Conservation (phyloP, 768 basidiomycete species). For the Naematelia encephala region DNA sequence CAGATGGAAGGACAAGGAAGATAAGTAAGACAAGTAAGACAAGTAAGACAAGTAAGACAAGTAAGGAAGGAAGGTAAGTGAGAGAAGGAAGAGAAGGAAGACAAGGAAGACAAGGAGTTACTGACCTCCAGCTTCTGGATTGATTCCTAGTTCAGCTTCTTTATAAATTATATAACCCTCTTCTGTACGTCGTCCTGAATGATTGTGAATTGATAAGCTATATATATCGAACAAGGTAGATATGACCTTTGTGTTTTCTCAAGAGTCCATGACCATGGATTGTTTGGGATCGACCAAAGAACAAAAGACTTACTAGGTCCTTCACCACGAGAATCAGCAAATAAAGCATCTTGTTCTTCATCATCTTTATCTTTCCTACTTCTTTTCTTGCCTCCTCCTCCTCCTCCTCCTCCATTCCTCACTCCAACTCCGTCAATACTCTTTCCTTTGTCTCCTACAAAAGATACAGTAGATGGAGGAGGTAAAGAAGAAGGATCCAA, state of each 20-base stretch:
- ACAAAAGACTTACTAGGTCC: conserved; percentile 36
- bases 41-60: too few species aligned
- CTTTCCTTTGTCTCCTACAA: conserved; percentile 8
- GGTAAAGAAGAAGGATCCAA: conserved; percentile 18
- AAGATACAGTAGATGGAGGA: not conserved
- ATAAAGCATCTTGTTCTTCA: conserved; percentile 43
- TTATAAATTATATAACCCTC: conserved; percentile 52
- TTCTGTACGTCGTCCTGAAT: conserved; percentile 49
- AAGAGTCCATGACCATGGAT: not conserved
- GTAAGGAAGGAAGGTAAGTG: not conserved
- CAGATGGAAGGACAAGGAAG: too few species aligned
- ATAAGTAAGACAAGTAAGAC: too few species aligned
- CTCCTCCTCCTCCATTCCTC: too few species aligned
- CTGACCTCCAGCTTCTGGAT: conserved; percentile 50
- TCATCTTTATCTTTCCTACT: conserved; percentile 16
- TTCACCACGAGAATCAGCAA: conserved; percentile 45
- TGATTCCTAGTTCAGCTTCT: conserved; percentile 48
- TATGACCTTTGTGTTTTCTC: not conserved
- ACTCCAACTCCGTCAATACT: conserved; percentile 1
- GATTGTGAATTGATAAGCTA: not conserved
- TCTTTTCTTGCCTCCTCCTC: conserved; percentile 23
- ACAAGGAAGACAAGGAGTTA: not conserved
- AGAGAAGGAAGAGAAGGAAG: not conserved
- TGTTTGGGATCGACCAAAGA: not conserved
- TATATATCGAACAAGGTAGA: not conserved